Evolutionary conservation across 2,329 filamentous ascomycete species (phyloP), one percentile per base, ranked within the genome.

Genomic region (Mycogone perniciosa): DNA sequence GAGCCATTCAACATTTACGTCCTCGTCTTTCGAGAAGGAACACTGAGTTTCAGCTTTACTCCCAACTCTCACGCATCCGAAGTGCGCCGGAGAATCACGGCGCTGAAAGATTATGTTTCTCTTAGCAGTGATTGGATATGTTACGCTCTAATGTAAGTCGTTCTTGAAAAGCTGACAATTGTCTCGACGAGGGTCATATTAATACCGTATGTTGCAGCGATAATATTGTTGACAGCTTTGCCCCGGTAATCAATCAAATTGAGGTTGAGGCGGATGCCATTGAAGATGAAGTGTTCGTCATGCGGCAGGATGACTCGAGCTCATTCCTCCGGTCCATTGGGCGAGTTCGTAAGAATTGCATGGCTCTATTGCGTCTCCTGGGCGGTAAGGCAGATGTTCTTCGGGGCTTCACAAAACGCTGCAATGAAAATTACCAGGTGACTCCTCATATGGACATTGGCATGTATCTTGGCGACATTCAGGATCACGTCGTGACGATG

Each of bases 401-500:
- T 62, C 90, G 89, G 60, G 91, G 92, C 31, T 99, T 99, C 64
- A 95, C 93, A 47, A 99, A 99, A 75, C 89, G 95, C 46, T 99
- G 93, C 80, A 99, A 97, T 67, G 92, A 96, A 65, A 89, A 95
- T 57, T 97, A 95, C 75, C 87, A 89, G 58, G 88, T 97, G 47
- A 96, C 93, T 1, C 93, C 93, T 6, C 88, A 91, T 44, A 93
- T 93, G 73, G 93, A 99, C 64, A 96, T 99, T 58, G 93, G 91
- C 26, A 81, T 99, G 62, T 99, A 99, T 65, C 80, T 99, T 34
- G 89, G 89, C 63, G 93, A 99, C 71, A 96, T 99, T 57, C 93
- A 99, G 70, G 93, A 99, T 71, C 93, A 99, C 79, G 92, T 99
- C 48, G 89, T 99, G 53, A 99, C 93, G 42, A 97, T 97, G 92